Percentiles rank a stretch among this genome's conserved stretches.
Evolutionary conservation across 2,329 filamentous ascomycete genomes (phyloP).

Genomic region (Monilinia aucupariae): DNA sequence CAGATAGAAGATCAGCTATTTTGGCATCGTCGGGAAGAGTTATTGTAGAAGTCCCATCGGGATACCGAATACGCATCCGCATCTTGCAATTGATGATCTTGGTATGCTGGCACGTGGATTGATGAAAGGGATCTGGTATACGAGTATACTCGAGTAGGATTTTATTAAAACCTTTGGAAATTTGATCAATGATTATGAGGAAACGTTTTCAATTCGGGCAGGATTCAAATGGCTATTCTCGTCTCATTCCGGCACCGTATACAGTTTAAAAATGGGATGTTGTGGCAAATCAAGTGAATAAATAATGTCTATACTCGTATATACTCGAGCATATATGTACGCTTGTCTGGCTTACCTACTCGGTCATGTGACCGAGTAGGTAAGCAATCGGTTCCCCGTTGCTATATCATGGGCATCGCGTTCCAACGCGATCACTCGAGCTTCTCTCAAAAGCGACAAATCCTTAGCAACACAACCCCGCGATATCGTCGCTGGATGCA

Average conservation of each 20-base stretch:
- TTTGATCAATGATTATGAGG: not conserved
- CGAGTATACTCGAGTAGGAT: too few species aligned
- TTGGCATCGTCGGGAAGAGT: constrained; percentile 64
- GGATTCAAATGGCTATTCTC: not conserved
- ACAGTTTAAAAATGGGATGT: not conserved
- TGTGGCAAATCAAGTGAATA: not conserved
- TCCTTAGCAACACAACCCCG: constrained; percentile 12
- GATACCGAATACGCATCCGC: constrained; percentile 70
- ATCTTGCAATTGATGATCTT: constrained; percentile 46
- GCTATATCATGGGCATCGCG: constrained; percentile 11
- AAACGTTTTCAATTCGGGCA: not conserved
- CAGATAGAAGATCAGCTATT: constrained; percentile 53
- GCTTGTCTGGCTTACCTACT: not conserved
- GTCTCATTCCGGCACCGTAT: not conserved
- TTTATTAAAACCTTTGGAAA: not conserved
- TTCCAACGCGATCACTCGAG: constrained; percentile 16
- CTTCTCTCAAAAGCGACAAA: constrained; percentile 5
- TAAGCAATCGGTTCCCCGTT: not conserved
- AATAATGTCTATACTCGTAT: not conserved
- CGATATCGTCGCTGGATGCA: constrained; percentile 12
- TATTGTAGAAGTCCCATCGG: constrained; percentile 65
- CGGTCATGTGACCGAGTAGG: too few species aligned
- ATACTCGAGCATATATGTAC: too few species aligned
- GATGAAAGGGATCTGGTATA: not conserved
- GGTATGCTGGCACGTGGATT: constrained; percentile 7